These are phyloP conservation scores for Fistulina hepatica DNA, from an alignment of 1,284 basidiomycete genomes.

Conservation along the genomic window DNA sequence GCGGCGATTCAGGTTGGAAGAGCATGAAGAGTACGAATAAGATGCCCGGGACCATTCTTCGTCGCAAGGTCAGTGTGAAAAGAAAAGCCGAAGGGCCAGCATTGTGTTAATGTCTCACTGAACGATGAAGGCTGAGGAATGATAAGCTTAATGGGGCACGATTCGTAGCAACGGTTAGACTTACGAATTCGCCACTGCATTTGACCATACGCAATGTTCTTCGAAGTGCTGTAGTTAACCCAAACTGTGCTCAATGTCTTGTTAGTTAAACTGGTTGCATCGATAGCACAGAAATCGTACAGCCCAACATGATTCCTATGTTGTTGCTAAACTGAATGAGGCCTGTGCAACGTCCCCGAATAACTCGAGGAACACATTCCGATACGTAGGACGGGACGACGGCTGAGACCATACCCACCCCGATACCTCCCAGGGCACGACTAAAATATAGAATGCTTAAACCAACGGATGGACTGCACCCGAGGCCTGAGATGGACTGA, in stretches of 20 bases:
- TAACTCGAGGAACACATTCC: constrained; percentile 44
- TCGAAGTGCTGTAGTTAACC: constrained; percentile 35
- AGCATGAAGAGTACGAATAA: constrained; percentile 36
- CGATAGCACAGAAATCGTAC: constrained; percentile 23
- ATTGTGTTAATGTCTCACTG: no score
- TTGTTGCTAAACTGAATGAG: constrained; percentile 44
- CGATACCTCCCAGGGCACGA: constrained; percentile 36
- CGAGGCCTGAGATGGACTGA: constrained; percentile 36
- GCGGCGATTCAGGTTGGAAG: constrained; percentile 47
- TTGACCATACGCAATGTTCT: constrained; percentile 25
- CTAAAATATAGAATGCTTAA: constrained; percentile 38
- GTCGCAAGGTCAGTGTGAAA: neutral
- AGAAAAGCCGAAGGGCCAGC: neutral
- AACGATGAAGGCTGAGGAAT: constrained; percentile 41
- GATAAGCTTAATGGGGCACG: no score
- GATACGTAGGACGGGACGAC: constrained; percentile 48
- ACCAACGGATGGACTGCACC: constrained; percentile 27
- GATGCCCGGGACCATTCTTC: constrained; percentile 36
- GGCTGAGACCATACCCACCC: constrained; percentile 41
- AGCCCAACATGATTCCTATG: constrained; percentile 39
- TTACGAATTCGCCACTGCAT: constrained; percentile 47
- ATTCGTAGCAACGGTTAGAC: no score
- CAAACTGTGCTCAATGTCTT: constrained; percentile 24
- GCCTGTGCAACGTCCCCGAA: constrained; percentile 46
- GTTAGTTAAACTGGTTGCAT: constrained; percentile 1